Evolutionary conservation across 2,329 filamentous ascomycete genomes (phyloP).

Genomic region (Graphiopsis chlorocephala): DNA sequence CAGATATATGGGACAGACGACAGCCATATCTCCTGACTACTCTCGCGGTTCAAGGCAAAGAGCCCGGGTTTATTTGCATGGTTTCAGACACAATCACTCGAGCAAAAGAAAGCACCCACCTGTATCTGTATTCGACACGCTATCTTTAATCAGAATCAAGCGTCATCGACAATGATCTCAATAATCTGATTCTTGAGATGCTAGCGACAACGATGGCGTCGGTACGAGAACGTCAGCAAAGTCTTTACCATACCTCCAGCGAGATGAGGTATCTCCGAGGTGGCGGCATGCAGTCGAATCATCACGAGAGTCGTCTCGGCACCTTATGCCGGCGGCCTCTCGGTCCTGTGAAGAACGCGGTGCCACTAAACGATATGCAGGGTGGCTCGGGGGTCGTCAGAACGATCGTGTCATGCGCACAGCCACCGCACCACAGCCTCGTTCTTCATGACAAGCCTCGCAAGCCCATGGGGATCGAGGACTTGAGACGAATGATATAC

Average conservation of each 20-base stretch:
- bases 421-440: background rate
- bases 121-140: background rate
- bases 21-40: background rate
- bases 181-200: background rate
- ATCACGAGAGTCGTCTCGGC: background rate
- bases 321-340: background rate
- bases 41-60: background rate
- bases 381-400: background rate
- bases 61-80: background rate
- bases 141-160: background rate
- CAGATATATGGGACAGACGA: background rate
- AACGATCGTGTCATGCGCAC: slow-evolving; percentile 2
- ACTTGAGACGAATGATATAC: background rate
- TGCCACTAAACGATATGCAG: slow-evolving; percentile 9
- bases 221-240: background rate
- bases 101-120: background rate
- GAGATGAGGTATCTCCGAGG: background rate
- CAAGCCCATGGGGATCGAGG: background rate
- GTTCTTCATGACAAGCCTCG: background rate
- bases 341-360: background rate
- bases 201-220: background rate
- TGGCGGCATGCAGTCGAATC: background rate
- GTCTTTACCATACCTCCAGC: background rate
- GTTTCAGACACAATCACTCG: background rate
- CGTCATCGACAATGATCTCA: background rate